These are phyloP conservation scores for Elsinoe batatas DNA, from an alignment of 2,329 filamentous ascomycete species.

Conservation along the genomic window DNA sequence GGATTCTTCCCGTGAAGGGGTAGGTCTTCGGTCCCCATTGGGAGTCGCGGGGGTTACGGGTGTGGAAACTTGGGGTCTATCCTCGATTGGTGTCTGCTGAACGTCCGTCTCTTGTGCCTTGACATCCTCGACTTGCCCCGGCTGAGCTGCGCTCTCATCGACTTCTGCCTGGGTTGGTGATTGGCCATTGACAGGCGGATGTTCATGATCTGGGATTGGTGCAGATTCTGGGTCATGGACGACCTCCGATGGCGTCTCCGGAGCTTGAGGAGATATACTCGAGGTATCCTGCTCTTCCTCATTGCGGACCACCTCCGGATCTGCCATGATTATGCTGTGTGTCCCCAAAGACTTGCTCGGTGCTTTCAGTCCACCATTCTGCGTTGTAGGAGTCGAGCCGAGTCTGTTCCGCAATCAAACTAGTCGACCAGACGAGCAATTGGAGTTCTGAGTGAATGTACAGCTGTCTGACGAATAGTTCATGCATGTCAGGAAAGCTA, in stretches of 20 bases:
- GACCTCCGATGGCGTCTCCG: neutral
- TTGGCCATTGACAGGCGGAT: neutral
- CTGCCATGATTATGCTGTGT: conserved; percentile 5
- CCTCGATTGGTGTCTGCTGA: neutral
- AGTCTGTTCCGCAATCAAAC: too few relatives aligned
- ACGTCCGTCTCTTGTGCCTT: neutral
- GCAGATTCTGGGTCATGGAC: neutral
- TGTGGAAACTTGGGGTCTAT: neutral
- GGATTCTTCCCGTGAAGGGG: conserved; percentile 1
- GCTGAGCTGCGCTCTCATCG: neutral
- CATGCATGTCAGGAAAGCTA: conserved; percentile 12
- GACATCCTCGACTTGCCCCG: neutral
- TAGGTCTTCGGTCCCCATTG: conserved; percentile 5
- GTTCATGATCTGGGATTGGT: too few relatives aligned
- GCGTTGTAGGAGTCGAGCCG: neutral
- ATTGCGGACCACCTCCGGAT: conserved; percentile 5
- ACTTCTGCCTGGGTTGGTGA: neutral
- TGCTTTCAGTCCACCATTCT: neutral
- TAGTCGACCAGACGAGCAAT: neutral
- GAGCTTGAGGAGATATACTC: neutral
- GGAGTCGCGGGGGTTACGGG: conserved; percentile 3
- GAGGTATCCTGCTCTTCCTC: neutral
- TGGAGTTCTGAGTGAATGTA: neutral
- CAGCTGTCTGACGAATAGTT: conserved; percentile 6
- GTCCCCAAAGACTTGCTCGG: neutral